Evolutionary conservation across 2,329 filamentous ascomycete species (phyloP), one percentile per base, ranked within the genome.

Genomic region (Aspergillus ochraceus): DNA sequence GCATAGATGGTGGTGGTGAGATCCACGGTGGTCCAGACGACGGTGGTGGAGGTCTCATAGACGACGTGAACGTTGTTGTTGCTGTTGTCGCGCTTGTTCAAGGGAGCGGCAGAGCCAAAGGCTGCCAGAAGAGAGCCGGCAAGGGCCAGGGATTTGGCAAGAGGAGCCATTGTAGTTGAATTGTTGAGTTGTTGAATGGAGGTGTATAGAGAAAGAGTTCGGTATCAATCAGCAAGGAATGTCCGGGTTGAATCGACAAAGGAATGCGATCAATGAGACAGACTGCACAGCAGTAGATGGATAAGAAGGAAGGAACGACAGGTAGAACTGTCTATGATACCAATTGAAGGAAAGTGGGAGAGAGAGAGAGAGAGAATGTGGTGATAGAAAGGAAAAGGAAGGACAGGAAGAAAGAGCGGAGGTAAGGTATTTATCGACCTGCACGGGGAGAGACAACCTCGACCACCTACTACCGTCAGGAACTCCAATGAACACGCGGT

Each of bases 21-120:
- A 55, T 77, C 73, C 53, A 85, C 71, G 47, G 81, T 85, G 57
- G 80, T 79, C 66, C 79, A 77, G 56, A 79, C 80, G 54, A 79
- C 72, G 22, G 79, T 76, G 42, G 75, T 78, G 52, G 82, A 76
- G 29, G 82, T 84, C 63, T 81, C 75, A 74, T 77, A 83, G 56
- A 82, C 79, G 42, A 82, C 70, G 26, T 55, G 58, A 14, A 60
- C 52, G 54, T n/a, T n/a, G 36, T n/a, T n/a, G 36, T 42, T n/a
- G 36, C 14, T 6, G 36, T 12, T 8, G 36, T 78, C 78, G 56
- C 75, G 75, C 69, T 77, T 77, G 49, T 74, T 60, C 20, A 74
- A 52, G 24, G 74, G 74, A 53, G 68, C 70, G 47, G 74, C 70
- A 26, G 70, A 65, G 61, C 66, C 64, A 50, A 72, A 54, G 52